Base-by-base conservation (phyloP, 495 filamentous ascomycete species). In the Barbatosphaeria neglecta region DNA sequence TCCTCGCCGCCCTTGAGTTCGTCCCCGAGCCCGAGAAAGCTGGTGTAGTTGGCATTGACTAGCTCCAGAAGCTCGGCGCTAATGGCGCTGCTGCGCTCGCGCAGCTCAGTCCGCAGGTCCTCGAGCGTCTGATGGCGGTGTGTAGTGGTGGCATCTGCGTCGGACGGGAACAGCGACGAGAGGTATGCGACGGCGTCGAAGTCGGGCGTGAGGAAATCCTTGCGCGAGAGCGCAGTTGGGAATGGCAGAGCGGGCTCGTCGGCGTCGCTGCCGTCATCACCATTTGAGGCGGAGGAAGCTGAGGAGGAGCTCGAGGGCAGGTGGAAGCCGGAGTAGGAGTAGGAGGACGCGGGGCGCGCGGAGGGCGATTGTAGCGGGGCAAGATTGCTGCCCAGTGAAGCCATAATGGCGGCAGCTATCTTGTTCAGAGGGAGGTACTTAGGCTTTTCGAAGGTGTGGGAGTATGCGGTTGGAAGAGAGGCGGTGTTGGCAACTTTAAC, bases 101-200 rank as follows among this genome's bases (percentile, higher is more conserved):
- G 80, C 4, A 99, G 72, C 53, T 99, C 93, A 22, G 80, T 62
- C 15, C 90, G 85, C 16, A 99, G 72, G 62, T 99, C 93, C 61
- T 95, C 90, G 41, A 99, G 85, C 2, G 87, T 95, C 60, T 98
- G 92, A 59, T 96, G 90, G 1, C 92, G 82, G 57, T 89, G 82
- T 24, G 74, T 22, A 17, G 58, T 44, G 6, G 54, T 57, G 0
- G 59, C 49, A 3, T 54, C 53, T 22, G 43, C 52, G 18, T 16
- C 39, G 3, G 39, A 41, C 7, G 54, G 53, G 49, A 60, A 82
- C 0, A 96, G 72, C 4, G 82, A 82, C 6, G 86, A 86, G 31
- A 99, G 82, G 67, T 93, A 99, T 0, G 68, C 66, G 6, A 83
- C 76, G 16, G 93, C 84, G 51, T 83, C 77, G 67, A 99, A 99